Evolutionary conservation across 2,329 filamentous ascomycete genomes (phyloP).

Genomic region (Monosporascus sp.): DNA sequence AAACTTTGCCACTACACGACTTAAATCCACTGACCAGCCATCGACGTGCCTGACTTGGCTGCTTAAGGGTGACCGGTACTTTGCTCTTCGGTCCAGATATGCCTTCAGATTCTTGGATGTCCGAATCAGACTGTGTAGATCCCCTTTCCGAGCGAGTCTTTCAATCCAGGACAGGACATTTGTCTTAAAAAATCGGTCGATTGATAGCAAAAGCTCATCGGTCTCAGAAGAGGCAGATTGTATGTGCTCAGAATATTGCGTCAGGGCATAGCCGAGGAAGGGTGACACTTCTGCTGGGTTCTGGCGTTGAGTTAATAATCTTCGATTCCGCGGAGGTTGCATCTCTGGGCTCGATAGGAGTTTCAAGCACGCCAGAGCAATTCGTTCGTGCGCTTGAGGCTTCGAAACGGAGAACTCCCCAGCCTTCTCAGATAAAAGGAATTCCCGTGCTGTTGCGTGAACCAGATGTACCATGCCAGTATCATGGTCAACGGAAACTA

Average conservation of each 20-base stretch:
- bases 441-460: slow-evolving; percentile 23
- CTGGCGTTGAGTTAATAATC: not conserved
- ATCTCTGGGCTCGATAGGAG: slow-evolving; percentile 13
- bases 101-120: slow-evolving; percentile 17
- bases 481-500: slow-evolving; percentile 19
- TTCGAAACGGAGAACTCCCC: slow-evolving; percentile 20
- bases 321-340: slow-evolving; percentile 12
- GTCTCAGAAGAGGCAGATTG: slow-evolving; percentile 9
- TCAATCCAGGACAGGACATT: slow-evolving; percentile 27
- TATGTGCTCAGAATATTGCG: slow-evolving; percentile 22
- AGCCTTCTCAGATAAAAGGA: slow-evolving; percentile 16
- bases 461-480: slow-evolving; percentile 16
- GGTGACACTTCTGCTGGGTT: slow-evolving; percentile 2
- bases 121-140: slow-evolving; percentile 16
- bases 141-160: slow-evolving; percentile 12
- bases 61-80: slow-evolving; percentile 16
- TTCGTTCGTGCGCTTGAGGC: slow-evolving; percentile 14
- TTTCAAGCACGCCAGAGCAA: slow-evolving; percentile 20
- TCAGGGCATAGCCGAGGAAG: slow-evolving; percentile 19
- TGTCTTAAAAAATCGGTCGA: slow-evolving; percentile 19
- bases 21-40: slow-evolving; percentile 27
- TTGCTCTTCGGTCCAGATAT: slow-evolving; percentile 18
- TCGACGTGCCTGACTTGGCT: slow-evolving; percentile 17
- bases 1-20: slow-evolving; percentile 27
- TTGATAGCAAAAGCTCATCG: slow-evolving; percentile 13